phyloP scores from a whole-genome alignment of 1,139 yeast genomes.

The Pichia sp. region DNA sequence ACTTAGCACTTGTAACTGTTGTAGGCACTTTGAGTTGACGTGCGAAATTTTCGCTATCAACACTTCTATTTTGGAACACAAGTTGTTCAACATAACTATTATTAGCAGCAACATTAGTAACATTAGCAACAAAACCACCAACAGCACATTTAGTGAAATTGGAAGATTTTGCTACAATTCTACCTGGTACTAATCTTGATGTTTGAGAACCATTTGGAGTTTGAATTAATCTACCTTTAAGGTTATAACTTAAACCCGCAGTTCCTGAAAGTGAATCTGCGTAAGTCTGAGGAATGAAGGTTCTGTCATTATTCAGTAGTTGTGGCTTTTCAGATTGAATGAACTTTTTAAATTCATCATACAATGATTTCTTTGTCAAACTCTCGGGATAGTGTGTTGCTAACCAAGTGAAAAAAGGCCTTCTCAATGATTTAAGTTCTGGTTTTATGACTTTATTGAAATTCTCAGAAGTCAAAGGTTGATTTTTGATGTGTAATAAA shows the following conservation, averaged over 20 bases:
- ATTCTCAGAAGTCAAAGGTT: conserved; percentile 17
- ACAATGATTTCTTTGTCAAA: conserved; percentile 22
- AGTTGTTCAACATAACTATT: conserved; percentile 21
- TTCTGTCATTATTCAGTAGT: conserved; percentile 3
- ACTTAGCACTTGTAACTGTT: conserved; percentile 19
- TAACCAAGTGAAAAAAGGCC: conserved; percentile 36
- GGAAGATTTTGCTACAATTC: conserved; percentile 43
- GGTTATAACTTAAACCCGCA: conserved; percentile 66
- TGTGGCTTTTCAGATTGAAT: conserved; percentile 23
- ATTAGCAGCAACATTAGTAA: conserved; percentile 18
- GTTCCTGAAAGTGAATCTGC: conserved; percentile 41
- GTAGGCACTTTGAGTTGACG: conserved; percentile 24
- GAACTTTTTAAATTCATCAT: conserved; percentile 33
- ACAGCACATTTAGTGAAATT: conserved; percentile 49
- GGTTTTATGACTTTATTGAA: conserved; percentile 20
- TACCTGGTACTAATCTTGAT: conserved; percentile 60
- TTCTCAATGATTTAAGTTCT: conserved; percentile 26
- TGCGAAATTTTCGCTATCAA: conserved; percentile 19
- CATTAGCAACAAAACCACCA: conserved; percentile 60
- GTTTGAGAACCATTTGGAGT: conserved; percentile 68
- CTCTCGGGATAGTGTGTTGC: conserved; percentile 34
- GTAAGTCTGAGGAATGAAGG: conserved; percentile 19
- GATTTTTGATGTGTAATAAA: conserved; percentile 21
- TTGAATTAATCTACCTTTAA: conserved; percentile 64
- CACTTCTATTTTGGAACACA: conserved; percentile 16